Conservation (phyloP, 2,329 filamentous ascomycete genomes). For the Camptophora hylomeconis region DNA sequence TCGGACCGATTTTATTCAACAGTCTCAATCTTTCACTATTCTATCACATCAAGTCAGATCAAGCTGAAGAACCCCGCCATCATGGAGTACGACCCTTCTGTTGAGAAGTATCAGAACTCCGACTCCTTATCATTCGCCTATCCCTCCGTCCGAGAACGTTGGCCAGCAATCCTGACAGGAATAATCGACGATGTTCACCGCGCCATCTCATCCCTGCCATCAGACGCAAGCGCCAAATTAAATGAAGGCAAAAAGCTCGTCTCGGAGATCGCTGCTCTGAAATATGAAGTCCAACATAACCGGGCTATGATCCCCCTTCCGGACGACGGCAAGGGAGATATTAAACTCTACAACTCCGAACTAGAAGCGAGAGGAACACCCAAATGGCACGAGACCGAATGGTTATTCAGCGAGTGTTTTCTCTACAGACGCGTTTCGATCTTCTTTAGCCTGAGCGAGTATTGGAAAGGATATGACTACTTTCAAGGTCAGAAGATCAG, state of each 20-base stretch:
- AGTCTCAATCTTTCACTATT: too few species aligned
- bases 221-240: conserved; percentile 48
- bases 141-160: conserved; percentile 71
- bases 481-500: conserved; percentile 20
- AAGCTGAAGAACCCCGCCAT: too few species aligned
- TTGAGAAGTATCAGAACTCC: conserved; percentile 59
- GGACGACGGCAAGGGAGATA: conserved; percentile 62
- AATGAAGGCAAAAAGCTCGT: conserved; percentile 80
- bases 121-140: conserved; percentile 81
- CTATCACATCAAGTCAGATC: too few species aligned
- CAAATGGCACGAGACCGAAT: conserved; percentile 71
- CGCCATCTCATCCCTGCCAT: conserved; percentile 33
- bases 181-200: conserved; percentile 92
- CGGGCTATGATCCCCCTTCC: conserved; percentile 51
- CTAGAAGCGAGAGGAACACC: conserved; percentile 45
- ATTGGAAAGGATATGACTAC: conserved; percentile 65
- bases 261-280: conserved; percentile 64
- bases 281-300: conserved; percentile 92
- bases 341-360: conserved; percentile 75
- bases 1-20: too few species aligned
- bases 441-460: conserved; percentile 59
- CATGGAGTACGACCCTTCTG: conserved; percentile 8
- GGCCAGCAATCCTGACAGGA: conserved; percentile 88
- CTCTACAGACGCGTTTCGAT: conserved; percentile 72
- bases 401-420: conserved; percentile 91